These are phyloP conservation scores for Meira miltonrushii DNA, from an alignment of 1,284 basidiomycete genomes.

Conservation along the genomic window DNA sequence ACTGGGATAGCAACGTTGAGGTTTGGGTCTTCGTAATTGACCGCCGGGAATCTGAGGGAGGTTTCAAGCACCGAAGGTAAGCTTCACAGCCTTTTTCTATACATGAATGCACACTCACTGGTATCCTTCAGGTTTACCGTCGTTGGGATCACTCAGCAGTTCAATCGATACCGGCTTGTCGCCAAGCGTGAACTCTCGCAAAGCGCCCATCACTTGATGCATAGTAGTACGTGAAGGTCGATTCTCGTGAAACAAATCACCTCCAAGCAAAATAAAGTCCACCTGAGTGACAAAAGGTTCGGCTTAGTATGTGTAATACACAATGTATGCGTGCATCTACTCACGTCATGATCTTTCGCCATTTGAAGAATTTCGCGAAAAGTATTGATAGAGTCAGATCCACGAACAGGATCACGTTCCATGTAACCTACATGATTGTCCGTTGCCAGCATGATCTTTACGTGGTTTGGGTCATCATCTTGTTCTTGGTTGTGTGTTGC, in stretches of 20 bases:
- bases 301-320: neutral
- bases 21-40: constrained; percentile 97
- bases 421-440: constrained; percentile 71
- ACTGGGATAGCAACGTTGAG: constrained; percentile 90
- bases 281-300: constrained; percentile 13
- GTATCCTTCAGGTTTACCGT: constrained; percentile 68
- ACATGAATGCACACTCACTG: constrained; percentile 60
- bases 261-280: constrained; percentile 69
- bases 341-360: constrained; percentile 76
- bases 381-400: constrained; percentile 89
- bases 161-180: constrained; percentile 83
- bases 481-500: neutral
- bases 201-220: constrained; percentile 66
- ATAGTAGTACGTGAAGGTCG: constrained; percentile 83
- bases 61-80: constrained; percentile 12
- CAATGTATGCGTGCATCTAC: neutral
- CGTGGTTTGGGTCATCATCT: constrained; percentile 15
- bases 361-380: constrained; percentile 90
- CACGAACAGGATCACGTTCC: constrained; percentile 88
- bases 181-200: constrained; percentile 84
- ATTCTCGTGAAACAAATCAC: constrained; percentile 97
- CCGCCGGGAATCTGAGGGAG: constrained; percentile 72
- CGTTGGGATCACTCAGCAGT: constrained; percentile 83
- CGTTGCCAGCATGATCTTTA: constrained; percentile 47
- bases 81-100: neutral